Evolutionary conservation across 2,329 filamentous ascomycete species (phyloP).

Genomic region (Cercospora sp.): DNA sequence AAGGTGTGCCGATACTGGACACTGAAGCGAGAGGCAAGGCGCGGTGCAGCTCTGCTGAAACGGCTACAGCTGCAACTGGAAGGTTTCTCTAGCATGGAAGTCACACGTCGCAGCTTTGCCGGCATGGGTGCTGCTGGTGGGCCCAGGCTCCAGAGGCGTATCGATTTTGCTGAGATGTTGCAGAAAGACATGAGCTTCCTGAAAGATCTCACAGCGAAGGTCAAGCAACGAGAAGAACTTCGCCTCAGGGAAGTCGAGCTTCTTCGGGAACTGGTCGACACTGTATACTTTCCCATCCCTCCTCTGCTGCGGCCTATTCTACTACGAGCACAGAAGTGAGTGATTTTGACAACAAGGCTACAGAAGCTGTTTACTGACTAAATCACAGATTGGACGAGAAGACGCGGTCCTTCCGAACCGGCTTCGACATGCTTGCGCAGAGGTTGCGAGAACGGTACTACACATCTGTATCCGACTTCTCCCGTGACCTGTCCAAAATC

Average conservation of each 20-base stretch:
- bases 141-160: conserved; percentile 73
- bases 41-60: conserved; percentile 89
- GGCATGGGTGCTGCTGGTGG: conserved; percentile 86
- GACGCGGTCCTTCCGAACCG: conserved; percentile 54
- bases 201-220: conserved; percentile 65
- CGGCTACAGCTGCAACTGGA: conserved; percentile 92
- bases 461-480: conserved; percentile 62
- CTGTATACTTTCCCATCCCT: conserved; percentile 86
- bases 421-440: conserved; percentile 54
- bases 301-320: conserved; percentile 75
- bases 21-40: conserved; percentile 85
- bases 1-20: conserved; percentile 98
- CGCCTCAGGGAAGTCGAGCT: conserved; percentile 77
- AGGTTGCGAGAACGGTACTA: conserved; percentile 60
- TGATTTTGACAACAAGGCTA: conserved; percentile 30
- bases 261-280: conserved; percentile 78
- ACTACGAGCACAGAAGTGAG: conserved; percentile 79
- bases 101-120: conserved; percentile 92
- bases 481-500: conserved; percentile 57
- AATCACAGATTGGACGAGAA: conserved; percentile 61
- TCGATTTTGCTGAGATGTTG: conserved; percentile 81
- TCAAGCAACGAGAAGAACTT: conserved; percentile 73
- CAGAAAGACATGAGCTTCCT: conserved; percentile 77
- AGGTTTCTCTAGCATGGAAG: conserved; percentile 95
- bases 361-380: conserved; percentile 40